Evolutionary conservation across 73 alveolate genomes (phyloP).

Genomic region (Paramecium sonneborni): DNA sequence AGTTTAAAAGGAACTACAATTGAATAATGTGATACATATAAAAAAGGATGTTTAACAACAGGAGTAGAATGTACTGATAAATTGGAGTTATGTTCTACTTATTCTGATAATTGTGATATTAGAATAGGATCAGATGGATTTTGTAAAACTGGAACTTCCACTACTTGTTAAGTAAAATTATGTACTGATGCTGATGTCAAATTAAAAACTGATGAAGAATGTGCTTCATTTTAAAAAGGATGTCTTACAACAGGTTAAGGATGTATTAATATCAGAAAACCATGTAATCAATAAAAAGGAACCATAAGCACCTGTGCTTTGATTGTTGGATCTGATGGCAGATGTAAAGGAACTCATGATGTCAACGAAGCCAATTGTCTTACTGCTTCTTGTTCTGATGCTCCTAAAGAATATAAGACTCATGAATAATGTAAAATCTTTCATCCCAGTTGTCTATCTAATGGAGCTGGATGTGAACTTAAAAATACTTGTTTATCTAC

Average conservation of each 20-base stretch:
- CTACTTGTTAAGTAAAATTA: neutral
- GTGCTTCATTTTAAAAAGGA: neutral
- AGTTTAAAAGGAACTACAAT: neutral
- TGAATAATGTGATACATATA: neutral
- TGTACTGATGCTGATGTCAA: slow-evolving; percentile 17
- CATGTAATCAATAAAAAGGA: neutral
- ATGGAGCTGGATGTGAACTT: neutral
- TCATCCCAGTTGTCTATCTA: neutral
- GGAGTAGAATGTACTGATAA: slow-evolving; percentile 6
- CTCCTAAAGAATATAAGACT: slow-evolving; percentile 28
- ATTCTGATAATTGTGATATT: neutral
- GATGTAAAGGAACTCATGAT: neutral
- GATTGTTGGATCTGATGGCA: slow-evolving; percentile 14
- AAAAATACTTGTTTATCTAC: neutral
- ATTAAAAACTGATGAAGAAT: neutral
- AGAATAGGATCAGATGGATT: slow-evolving; percentile 18
- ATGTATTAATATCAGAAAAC: neutral
- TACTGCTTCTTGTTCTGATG: slow-evolving; percentile 31
- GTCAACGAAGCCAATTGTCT: neutral
- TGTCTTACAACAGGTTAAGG: slow-evolving; percentile 17
- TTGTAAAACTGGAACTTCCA: neutral
- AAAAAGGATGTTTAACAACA: neutral
- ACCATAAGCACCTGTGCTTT: neutral
- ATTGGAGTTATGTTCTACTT: neutral
- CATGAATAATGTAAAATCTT: neutral